Conservation (phyloP, 2,329 filamentous ascomycete species). For the Neonectria sp. region DNA sequence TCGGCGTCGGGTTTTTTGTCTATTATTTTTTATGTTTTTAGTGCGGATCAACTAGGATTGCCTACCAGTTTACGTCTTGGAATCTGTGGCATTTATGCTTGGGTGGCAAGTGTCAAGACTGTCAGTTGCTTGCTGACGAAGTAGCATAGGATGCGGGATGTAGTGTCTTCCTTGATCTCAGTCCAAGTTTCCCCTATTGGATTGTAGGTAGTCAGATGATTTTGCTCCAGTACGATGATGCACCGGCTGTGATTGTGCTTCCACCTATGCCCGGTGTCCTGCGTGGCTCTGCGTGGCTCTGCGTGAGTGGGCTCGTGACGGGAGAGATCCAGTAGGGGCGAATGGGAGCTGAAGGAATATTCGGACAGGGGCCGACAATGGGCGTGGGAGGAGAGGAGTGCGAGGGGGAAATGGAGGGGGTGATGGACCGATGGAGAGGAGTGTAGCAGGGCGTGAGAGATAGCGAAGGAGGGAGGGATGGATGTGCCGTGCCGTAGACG, state of each 20-base stretch:
- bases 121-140: neutral
- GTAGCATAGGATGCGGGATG: neutral
- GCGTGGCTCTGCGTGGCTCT: slow-evolving; percentile 15
- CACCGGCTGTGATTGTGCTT: slow-evolving; percentile 1
- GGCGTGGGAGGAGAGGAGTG: neutral
- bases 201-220: neutral
- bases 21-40: slow-evolving; percentile 8
- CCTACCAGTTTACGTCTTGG: slow-evolving; percentile 14
- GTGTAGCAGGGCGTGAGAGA: slow-evolving; percentile 18
- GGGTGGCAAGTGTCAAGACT: neutral
- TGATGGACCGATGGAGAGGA: neutral
- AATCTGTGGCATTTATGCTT: neutral
- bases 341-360: neutral
- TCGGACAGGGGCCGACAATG: slow-evolving; percentile 14
- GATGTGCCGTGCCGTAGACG: slow-evolving; percentile 24
- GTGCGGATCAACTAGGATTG: slow-evolving; percentile 23
- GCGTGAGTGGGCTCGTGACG: slow-evolving; percentile 7
- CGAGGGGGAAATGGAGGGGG: neutral
- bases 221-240: neutral
- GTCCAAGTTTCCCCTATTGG: neutral
- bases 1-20: slow-evolving; percentile 39
- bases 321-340: neutral
- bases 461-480: slow-evolving; percentile 21
- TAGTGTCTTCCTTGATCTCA: neutral
- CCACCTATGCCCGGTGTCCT: neutral